phyloP scores from a whole-genome alignment of 2,329 filamentous ascomycete genomes.

The Aureobasidium sp. region DNA sequence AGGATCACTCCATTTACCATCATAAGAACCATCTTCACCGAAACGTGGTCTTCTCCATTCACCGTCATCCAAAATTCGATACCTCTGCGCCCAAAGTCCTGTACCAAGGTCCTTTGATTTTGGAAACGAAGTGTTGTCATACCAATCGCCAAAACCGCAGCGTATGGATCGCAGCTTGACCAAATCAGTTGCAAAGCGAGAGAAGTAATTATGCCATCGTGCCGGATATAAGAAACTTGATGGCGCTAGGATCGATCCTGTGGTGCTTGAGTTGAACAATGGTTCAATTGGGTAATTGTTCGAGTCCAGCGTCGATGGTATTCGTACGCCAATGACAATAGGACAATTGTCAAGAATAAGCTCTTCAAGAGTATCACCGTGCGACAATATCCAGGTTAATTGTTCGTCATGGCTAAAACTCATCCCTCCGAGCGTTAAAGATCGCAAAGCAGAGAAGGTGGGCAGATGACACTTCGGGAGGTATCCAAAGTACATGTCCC shows the following conservation, averaged over 20 bases:
- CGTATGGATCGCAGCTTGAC: background rate
- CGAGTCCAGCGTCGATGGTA: slow-evolving; percentile 1
- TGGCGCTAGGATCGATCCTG: background rate
- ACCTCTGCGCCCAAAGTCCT: slow-evolving; percentile 5
- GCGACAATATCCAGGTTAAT: slow-evolving; percentile 39
- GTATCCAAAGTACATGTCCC: slow-evolving; percentile 34
- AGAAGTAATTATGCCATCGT: slow-evolving; percentile 7
- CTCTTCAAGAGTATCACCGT: slow-evolving; percentile 33
- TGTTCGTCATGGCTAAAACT: slow-evolving; percentile 41
- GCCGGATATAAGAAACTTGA: background rate
- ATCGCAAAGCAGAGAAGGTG: slow-evolving; percentile 35
- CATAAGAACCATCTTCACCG: background rate
- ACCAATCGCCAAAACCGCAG: slow-evolving; percentile 11
- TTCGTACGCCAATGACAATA: slow-evolving; percentile 17
- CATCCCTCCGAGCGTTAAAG: slow-evolving; percentile 36
- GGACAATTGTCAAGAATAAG: slow-evolving; percentile 40
- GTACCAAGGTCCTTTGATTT: background rate
- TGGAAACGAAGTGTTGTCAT: background rate
- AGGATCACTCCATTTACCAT: background rate
- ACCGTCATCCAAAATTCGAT: slow-evolving; percentile 8
- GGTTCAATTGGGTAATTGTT: slow-evolving; percentile 10
- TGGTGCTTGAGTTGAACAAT: slow-evolving; percentile 4
- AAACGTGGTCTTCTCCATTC: background rate
- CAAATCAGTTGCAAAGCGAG: background rate
- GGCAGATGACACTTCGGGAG: slow-evolving; percentile 33